phyloP scores from a whole-genome alignment of 1,284 basidiomycete species.

The Puccinia hordei region DNA sequence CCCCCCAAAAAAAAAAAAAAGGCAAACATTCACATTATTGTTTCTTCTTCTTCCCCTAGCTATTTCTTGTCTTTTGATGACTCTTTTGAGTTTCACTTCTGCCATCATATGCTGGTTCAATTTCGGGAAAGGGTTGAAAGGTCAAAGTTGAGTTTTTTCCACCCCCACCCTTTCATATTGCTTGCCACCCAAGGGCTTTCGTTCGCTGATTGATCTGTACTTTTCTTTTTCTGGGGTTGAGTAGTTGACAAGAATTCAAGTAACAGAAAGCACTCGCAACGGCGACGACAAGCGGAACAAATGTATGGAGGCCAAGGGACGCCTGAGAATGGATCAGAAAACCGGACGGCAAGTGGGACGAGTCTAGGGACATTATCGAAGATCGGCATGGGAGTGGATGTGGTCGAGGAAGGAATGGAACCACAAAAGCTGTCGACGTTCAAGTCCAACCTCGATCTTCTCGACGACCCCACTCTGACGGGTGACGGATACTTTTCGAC shows the following conservation, averaged over 20 bases:
- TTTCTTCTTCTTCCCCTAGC: neutral
- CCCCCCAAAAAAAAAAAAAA: neutral
- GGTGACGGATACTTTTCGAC: neutral
- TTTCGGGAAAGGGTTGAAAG: constrained; percentile 39
- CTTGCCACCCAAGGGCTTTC: neutral
- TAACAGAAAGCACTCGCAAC: neutral
- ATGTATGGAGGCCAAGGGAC: neutral
- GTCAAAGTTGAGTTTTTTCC: constrained; percentile 15
- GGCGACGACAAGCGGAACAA: neutral
- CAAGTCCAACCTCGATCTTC: neutral
- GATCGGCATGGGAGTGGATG: neutral
- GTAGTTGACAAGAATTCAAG: constrained; percentile 18
- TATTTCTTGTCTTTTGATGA: constrained; percentile 32
- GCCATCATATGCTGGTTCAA: constrained; percentile 28
- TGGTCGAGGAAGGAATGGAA: neutral
- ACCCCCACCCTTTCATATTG: too few species aligned
- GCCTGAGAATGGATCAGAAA: too few species aligned
- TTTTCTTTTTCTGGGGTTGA: neutral
- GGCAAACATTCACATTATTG: neutral
- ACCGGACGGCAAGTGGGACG: neutral
- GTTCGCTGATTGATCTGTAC: neutral
- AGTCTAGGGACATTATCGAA: neutral
- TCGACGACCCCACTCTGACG: neutral
- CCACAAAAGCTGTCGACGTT: neutral
- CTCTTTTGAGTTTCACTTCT: constrained; percentile 8